Conservation (phyloP, 2,329 filamentous ascomycete species). For the Xenoacremonium recifei region DNA sequence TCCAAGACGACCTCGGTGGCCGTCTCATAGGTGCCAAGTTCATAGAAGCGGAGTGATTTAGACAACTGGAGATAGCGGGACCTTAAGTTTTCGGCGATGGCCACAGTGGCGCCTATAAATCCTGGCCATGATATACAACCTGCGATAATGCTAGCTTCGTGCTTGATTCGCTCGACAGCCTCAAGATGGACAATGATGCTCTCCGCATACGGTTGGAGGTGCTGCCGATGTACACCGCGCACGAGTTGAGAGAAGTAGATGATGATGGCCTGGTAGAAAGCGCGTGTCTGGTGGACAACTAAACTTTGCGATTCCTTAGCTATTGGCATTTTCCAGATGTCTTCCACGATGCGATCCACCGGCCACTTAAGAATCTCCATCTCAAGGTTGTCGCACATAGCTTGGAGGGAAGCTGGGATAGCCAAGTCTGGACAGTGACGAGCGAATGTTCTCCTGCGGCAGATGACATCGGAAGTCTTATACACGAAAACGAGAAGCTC, state of each 20-base stretch:
- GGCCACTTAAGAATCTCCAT: background rate
- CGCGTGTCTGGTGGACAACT: constrained; percentile 11
- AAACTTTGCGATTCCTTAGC: background rate
- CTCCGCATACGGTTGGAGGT: constrained; percentile 16
- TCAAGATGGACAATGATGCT: constrained; percentile 18
- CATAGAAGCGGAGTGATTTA: constrained; percentile 13
- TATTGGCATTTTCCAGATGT: background rate
- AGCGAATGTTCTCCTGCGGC: background rate
- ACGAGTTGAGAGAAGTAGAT: constrained; percentile 24
- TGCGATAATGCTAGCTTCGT: constrained; percentile 13
- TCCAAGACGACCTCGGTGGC: constrained; percentile 19
- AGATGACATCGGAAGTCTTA: background rate
- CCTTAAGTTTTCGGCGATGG: constrained; percentile 16
- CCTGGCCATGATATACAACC: constrained; percentile 23
- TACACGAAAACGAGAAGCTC: background rate
- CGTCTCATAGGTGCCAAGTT: constrained; percentile 21
- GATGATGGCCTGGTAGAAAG: constrained; percentile 26
- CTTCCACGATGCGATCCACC: background rate
- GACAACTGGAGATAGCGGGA: constrained; percentile 20
- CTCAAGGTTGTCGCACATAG: background rate
- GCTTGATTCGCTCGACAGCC: constrained; percentile 20
- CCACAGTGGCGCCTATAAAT: constrained; percentile 21
- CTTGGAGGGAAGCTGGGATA: background rate
- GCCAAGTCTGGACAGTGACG: background rate
- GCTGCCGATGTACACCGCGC: constrained; percentile 12